Conservation (phyloP, 768 basidiomycete species). For the Hortiboletus flavorubellus region DNA sequence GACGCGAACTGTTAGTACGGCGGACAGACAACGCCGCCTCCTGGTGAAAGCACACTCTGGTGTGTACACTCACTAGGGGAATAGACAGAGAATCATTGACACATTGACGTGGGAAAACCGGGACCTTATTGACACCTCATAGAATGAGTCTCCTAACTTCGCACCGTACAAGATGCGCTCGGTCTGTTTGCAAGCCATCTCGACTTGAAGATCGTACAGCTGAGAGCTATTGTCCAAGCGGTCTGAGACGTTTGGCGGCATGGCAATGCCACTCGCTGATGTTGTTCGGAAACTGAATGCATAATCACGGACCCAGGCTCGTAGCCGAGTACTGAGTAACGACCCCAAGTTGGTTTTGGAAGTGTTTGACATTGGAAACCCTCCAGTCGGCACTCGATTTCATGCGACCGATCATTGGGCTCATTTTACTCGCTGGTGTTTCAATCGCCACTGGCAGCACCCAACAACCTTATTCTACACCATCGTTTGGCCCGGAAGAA, state of each 20-base stretch:
- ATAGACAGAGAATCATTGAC: constrained; percentile 67
- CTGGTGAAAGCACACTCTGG: too few relatives aligned
- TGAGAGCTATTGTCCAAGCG: constrained; percentile 45
- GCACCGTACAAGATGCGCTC: constrained; percentile 62
- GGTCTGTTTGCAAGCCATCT: constrained; percentile 57
- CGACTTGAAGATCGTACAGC: constrained; percentile 62
- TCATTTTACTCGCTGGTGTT: not conserved
- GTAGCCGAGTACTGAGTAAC: too few relatives aligned
- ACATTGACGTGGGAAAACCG: too few relatives aligned
- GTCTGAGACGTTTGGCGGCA: not conserved
- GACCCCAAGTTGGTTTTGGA: too few relatives aligned
- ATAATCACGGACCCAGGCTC: too few relatives aligned
- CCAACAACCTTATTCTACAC: not conserved
- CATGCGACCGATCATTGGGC: not conserved
- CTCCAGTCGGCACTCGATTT: too few relatives aligned
- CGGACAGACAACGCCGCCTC: too few relatives aligned
- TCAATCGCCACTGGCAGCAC: not conserved
- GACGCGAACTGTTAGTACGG: too few relatives aligned
- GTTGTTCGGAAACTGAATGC: too few relatives aligned
- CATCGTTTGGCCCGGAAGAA: not conserved
- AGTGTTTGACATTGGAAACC: too few relatives aligned
- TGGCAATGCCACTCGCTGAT: not conserved
- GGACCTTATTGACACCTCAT: constrained; percentile 38
- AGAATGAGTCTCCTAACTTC: constrained; percentile 59
- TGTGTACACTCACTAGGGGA: constrained; percentile 44